Evolutionary conservation across 1,284 basidiomycete genomes (phyloP), one percentile per base, ranked within the genome.

Genomic region (Ustilago curta): DNA sequence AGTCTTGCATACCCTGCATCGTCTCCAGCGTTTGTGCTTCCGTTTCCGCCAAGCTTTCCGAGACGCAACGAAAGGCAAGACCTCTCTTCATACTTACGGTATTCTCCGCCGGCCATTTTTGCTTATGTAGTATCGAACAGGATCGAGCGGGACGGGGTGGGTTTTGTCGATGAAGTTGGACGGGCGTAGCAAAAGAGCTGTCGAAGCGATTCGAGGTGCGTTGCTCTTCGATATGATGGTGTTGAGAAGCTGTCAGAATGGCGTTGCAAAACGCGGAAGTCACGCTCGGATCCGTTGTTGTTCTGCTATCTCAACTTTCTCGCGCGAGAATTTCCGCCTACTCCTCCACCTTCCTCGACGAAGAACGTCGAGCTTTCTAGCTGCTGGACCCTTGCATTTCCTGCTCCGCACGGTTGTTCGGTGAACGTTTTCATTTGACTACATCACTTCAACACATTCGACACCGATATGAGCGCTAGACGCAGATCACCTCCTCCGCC

Each of bases 101-200:
- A 76, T 40, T 56, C 71, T 72, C 80, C 80, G 60, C 79, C 80
- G 32, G 80, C 80, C 80, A 82, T 82, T 3, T 3, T 44, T 77
- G 68, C 40, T 32, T 45, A 53, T 69, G 12, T 54, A 11, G 16
- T 43, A 18, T n/a, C 16, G 4, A 8, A 8, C 29, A 9, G 8
- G 8, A 29, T 31, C 8, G 58, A 43, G 35, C 16, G 12, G 12
- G 23, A 42, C 42, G 25, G 25, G 27, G 7, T 12, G 27, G 14
- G 0, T 19, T 14, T 31, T 14, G 5, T 8, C 4, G 14, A 4
- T 14, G 7, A 37, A 16, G 11, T 9, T 4, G 6, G 51, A 0
- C 23, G 29, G 14, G 43, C n/a, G 29, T 9, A 9, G 11, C 11
- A 39, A 9, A 19, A 8, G 31, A 18, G 11, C 21, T 8, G 23